Percentiles rank a stretch among this genome's conserved stretches.
Conservation (phyloP, 192 early-diverging fungal genomes). For the Borealophlyctis nickersoniae region DNA sequence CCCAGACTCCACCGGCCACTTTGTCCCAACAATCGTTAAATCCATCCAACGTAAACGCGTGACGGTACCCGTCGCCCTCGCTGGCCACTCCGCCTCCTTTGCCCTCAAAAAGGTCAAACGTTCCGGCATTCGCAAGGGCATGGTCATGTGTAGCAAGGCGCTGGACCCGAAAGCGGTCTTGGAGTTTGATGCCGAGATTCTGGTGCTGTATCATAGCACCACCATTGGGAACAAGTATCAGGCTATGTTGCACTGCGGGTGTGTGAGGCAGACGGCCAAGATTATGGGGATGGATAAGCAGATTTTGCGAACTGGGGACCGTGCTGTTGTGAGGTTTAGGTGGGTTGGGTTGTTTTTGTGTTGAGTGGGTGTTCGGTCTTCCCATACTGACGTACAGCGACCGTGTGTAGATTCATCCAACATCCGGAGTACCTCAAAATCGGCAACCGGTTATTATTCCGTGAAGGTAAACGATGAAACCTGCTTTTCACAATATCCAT, state of each 20-base stretch:
- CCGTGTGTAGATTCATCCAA: constrained; percentile 68
- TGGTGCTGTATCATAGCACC: constrained; percentile 86
- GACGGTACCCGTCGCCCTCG: constrained; percentile 67
- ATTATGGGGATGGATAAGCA: constrained; percentile 69
- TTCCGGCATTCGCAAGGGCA: constrained; percentile 76
- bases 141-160: constrained; percentile 60
- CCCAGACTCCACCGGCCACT: constrained; percentile 80
- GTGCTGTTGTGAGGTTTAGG: constrained; percentile 68
- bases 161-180: constrained; percentile 51
- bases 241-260: constrained; percentile 91
- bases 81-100: constrained; percentile 83
- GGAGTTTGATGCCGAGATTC: constrained; percentile 89
- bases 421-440: constrained; percentile 60
- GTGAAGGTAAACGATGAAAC: constrained; percentile 36
- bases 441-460: constrained; percentile 50
- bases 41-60: constrained; percentile 87
- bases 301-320: constrained; percentile 81
- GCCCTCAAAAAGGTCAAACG: constrained; percentile 83
- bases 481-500: not conserved
- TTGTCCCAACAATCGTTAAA: constrained; percentile 73
- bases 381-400: not conserved
- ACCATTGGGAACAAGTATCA: constrained; percentile 89
- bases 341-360: no score
- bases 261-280: constrained; percentile 79
- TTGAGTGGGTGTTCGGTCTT: no score